Base-by-base conservation (phyloP, 2,329 filamentous ascomycete species). In the Penicillium hordei region DNA sequence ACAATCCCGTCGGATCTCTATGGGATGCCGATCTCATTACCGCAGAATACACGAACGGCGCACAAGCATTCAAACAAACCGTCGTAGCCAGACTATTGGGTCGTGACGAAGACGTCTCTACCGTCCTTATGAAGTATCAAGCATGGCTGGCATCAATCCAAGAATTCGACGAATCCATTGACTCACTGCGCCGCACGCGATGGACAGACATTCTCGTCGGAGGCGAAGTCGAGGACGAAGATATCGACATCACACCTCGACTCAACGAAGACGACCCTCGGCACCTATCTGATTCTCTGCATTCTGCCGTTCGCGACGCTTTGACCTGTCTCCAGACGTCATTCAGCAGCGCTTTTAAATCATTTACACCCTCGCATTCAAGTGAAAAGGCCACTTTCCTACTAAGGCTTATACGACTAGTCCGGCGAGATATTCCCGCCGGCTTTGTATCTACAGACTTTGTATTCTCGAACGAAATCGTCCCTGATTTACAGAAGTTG, bases 81-180 rank as follows among this genome's bases (percentile, higher is more conserved):
- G 82, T 96, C 23, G 75, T 89, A 9, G 82, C 88, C 33, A 84
- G 87, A 21, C 81, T 90, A 8, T 85, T 93, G 66, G 93, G 93
- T 6, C 84, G 87, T 49, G 89, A 88, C 68, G 81, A 87, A 57
- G 79, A 85, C 12, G 83, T 93, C 0, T 84, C 85, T 36, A 79
- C 78, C 52, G 84, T 88, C 0, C 79, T 87, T 1, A 78, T 82
- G 13, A 79, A 82, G 45, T 94, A 94, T 68, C 81, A 86, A 57
- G 81, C 82, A 1, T 97, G 93, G 92, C 83, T 86, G 45, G 79
- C 81, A n/a, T 83, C 88, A 5, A 84, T 95, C n/a, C 83, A 88
- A 59, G 85, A 59, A 33, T 65, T 71, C 8, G 66, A 61, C 25
- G 62, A 66, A 15, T 66, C 67, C 39, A 72, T 76, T 31, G 67